These are phyloP conservation scores for Macaranga tanarius DNA, from an alignment of 441 rosid species.

Conservation along the genomic window DNA sequence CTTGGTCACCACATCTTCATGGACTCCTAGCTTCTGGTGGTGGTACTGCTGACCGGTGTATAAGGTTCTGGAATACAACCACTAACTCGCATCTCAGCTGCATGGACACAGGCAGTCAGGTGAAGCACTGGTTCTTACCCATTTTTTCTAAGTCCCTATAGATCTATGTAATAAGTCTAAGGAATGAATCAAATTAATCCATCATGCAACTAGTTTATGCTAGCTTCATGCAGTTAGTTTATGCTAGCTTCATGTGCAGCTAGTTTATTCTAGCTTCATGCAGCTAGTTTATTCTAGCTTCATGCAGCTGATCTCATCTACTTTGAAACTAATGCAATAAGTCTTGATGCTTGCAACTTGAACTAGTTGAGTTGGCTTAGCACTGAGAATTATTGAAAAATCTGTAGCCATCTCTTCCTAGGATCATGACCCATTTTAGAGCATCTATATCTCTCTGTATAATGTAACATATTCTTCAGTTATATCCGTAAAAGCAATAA, in stretches of 20 bases:
- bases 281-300: too few species aligned
- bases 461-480: background rate
- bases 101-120: slow-evolving; percentile 95
- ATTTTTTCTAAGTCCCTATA: background rate
- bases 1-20: slow-evolving; percentile 98
- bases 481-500: background rate
- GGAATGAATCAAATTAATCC: too few species aligned
- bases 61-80: slow-evolving; percentile 96
- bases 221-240: too few species aligned
- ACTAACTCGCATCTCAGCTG: slow-evolving; percentile 86
- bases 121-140: slow-evolving; percentile 21
- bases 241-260: too few species aligned
- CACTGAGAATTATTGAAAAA: slow-evolving; percentile 1
- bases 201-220: too few species aligned
- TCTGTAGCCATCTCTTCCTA: background rate
- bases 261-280: too few species aligned
- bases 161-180: background rate
- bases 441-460: background rate
- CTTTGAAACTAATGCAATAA: too few species aligned
- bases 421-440: background rate
- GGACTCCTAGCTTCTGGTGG: slow-evolving; percentile 99
- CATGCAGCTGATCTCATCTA: too few species aligned
- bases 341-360: too few species aligned
- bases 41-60: slow-evolving; percentile 93
- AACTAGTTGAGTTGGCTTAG: background rate